Evolutionary conservation across 345 rosid species (phyloP), one percentile per base, ranked within the genome.

Genomic region (Euphorbia peplus): DNA sequence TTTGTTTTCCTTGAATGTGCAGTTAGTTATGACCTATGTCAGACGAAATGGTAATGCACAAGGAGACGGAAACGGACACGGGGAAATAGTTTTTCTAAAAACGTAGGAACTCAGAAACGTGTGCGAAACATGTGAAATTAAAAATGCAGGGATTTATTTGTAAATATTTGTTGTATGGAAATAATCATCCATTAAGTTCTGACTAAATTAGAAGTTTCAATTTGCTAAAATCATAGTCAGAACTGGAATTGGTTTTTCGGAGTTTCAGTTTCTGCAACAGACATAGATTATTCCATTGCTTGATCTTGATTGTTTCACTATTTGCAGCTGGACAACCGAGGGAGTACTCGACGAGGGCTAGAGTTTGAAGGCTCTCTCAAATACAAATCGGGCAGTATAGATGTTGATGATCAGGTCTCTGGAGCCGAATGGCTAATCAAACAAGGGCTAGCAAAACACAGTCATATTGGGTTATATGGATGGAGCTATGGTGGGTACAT

Each of bases 401-500:
- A 93, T 41, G 83, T 87, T 0, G 95, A 88, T 39, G 99, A 93
- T 80, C 99, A 93, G 78, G 83, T 83, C 41, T 63, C 90, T 0
- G 95, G 99, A 37, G 96, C 79, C 24, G 88, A 85, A 69, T 93
- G 96, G 97, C 91, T 91, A 39, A 88, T 87, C 37, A 85, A 82
- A 60, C 83, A 84, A 78, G 97, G 97, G 65, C 75, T 93, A 26
- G 86, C 99, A 53, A 70, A 83, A 76, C 74, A 72, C 0, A 89
- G 86, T 58, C 88, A 87, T 68, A 86, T 93, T 4, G 97, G 99
- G 19, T 52, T 91, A 47, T 88, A 84, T 4, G 93, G 96, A 22
- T 90, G 95, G 98, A 93, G 99, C 82, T 93, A 91, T 30, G 97
- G 97, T 21, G 97, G 96, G n/a, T 91, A 91, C 68, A 91, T 93